These are phyloP conservation scores for Effrenium voratum DNA, from an alignment of 73 alveolate genomes.

Conservation along the genomic window DNA sequence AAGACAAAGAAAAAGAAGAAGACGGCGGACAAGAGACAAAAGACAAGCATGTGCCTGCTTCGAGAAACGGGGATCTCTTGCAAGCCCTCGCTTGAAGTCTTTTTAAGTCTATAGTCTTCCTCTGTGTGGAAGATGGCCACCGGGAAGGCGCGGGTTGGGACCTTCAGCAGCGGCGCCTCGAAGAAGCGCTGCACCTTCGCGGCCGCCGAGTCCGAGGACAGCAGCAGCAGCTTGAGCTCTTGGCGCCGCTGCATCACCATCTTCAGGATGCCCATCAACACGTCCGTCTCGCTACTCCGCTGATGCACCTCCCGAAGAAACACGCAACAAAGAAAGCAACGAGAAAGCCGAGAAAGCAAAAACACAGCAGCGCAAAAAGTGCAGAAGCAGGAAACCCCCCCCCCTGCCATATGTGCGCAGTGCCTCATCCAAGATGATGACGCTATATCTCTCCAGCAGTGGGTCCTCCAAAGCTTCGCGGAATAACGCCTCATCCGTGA, in stretches of 20 bases:
- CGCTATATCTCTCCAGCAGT: constrained; percentile 96
- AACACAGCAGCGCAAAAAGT: too few species aligned
- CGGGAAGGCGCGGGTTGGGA: constrained; percentile 99
- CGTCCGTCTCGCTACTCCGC: constrained; percentile 99
- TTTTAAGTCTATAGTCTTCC: too few species aligned
- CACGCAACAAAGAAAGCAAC: not conserved
- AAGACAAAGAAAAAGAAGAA: too few species aligned
- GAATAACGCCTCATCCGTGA: constrained; percentile 99
- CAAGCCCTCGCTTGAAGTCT: too few species aligned
- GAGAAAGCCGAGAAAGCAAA: too few species aligned
- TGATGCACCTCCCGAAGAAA: constrained; percentile 96
- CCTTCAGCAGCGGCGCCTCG: constrained; percentile 98
- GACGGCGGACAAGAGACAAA: too few species aligned
- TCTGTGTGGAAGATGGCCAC: constrained; percentile 98
- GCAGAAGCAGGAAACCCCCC: too few species aligned
- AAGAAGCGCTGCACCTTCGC: constrained; percentile 96
- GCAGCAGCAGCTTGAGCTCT: constrained; percentile 53
- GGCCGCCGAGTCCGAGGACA: constrained; percentile 25
- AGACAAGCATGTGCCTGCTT: too few species aligned
- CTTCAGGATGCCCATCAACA: constrained; percentile 98
- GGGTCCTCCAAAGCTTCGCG: constrained; percentile 99
- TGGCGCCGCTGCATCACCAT: constrained; percentile 98
- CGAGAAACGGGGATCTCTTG: too few species aligned
- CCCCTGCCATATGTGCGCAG: constrained; percentile 91
- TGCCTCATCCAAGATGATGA: constrained; percentile 99